Conservation (phyloP, 1,139 yeast species). For the Hansenula anomala region DNA sequence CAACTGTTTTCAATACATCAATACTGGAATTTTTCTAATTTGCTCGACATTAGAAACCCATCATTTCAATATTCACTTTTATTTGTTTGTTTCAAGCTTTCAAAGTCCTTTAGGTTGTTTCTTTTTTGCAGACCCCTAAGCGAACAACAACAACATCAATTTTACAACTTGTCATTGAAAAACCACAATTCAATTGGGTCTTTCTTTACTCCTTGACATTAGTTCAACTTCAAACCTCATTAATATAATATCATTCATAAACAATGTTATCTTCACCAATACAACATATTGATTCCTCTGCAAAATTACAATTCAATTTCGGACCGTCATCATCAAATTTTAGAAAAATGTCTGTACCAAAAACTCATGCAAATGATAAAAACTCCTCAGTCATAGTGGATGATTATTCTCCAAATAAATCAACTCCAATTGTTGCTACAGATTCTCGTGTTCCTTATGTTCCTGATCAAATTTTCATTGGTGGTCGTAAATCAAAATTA, state of each 20-base stretch:
- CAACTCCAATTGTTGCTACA: slow-evolving; percentile 1
- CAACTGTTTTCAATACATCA: no score
- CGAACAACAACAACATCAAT: no score
- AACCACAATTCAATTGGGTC: no score
- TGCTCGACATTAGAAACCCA: no score
- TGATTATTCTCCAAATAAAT: slow-evolving; percentile 9
- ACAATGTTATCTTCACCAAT: slow-evolving; percentile 6
- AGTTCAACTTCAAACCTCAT: no score
- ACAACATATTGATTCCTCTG: slow-evolving; percentile 6
- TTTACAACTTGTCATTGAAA: no score
- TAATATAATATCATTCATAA: neutral
- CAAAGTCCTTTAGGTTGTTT: no score
- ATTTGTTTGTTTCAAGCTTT: no score
- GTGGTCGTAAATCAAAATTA: slow-evolving; percentile 83
- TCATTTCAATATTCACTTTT: no score
- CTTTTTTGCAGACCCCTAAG: no score
- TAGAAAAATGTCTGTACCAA: slow-evolving; percentile 16
- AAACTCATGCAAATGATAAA: slow-evolving; percentile 11
- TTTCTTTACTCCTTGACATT: no score
- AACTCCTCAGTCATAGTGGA: slow-evolving; percentile 18
- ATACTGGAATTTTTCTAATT: no score
- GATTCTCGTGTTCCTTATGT: slow-evolving; percentile 16
- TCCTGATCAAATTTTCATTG: slow-evolving; percentile 40
- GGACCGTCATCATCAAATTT: slow-evolving; percentile 10
- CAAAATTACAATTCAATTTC: slow-evolving; percentile 12